Evolutionary conservation across 2,329 filamentous ascomycete genomes (phyloP).

Genomic region (Xylariaceae sp.): DNA sequence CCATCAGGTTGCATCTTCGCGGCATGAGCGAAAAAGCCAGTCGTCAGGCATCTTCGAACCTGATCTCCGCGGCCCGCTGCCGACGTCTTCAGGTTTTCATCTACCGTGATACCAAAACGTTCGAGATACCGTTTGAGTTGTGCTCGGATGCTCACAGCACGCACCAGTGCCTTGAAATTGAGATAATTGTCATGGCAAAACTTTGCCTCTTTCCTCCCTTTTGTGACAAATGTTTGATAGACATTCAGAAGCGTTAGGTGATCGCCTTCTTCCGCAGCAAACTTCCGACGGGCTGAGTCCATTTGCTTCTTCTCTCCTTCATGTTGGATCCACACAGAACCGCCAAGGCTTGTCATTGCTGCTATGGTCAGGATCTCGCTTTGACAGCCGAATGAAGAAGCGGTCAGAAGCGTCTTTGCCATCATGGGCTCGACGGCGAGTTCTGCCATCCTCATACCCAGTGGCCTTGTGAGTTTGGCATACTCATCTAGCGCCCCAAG

Average conservation of each 20-base stretch:
- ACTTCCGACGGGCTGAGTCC: constrained; percentile 72
- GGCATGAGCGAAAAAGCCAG: constrained; percentile 89
- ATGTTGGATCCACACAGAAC: constrained; percentile 76
- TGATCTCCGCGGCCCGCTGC: constrained; percentile 56
- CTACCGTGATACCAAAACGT: constrained; percentile 69
- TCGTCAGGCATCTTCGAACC: constrained; percentile 79
- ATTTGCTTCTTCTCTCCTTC: constrained; percentile 71
- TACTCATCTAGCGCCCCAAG: constrained; percentile 85
- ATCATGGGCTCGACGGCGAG: constrained; percentile 94
- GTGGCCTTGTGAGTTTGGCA: constrained; percentile 80
- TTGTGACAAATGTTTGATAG: constrained; percentile 83
- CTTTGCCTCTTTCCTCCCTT: constrained; percentile 73
- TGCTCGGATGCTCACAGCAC: constrained; percentile 78
- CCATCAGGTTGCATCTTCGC: constrained; percentile 93
- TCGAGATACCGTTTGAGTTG: constrained; percentile 87
- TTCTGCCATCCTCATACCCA: constrained; percentile 91
- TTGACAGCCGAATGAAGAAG: constrained; percentile 70
- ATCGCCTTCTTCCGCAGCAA: constrained; percentile 90
- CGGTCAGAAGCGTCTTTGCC: constrained; percentile 77
- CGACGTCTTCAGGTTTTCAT: constrained; percentile 52
- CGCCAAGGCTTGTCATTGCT: constrained; percentile 86
- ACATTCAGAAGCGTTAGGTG: constrained; percentile 89
- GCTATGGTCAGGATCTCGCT: constrained; percentile 87
- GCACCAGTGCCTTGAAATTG: constrained; percentile 79
- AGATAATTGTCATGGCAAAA: constrained; percentile 86